Evolutionary conservation across 805 yeast genomes (phyloP), one percentile per base, ranked within the genome.

Genomic region (Peterozyma toletana): DNA sequence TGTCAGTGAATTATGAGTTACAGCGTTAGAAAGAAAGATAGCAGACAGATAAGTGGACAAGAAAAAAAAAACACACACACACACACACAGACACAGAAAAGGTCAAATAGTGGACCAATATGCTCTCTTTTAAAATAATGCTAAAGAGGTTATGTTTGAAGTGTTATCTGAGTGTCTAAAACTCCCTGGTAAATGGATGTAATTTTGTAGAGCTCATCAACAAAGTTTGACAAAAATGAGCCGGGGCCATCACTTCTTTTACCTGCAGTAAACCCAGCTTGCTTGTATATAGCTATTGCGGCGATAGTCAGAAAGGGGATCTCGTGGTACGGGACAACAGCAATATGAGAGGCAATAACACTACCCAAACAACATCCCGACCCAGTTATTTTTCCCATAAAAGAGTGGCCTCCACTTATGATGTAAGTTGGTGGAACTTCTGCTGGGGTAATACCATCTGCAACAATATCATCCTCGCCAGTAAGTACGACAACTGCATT

Each of bases 331-430:
- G 68, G 61, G 42, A 60, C 53, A 2, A 77, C 74, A 3, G 80
- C 80, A 2, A 78, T 57, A 46, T 66, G 71, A 1, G 85, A 67
- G 0, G 85, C 80, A 42, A 87, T 77, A 0, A 77, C 72, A 38
- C 89, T 78, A 1, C 95, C 95, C 34, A 88, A 62, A 0, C 91
- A 76, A 49, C 96, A 88, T 0, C 96, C 96, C 2, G 89, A 68
- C 0, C 95, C 96, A 0, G 96, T 87, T 5, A 87, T 74, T 10
- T 64, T 57, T 0, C 82, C 81, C 83, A 87, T 80, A 14, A 79
- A 51, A 16, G 62, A 61, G 50, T 77, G 71, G 1, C 93, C 88
- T 5, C 90, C 91, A 9, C 53, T 45, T 4, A 80, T 55, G 18
- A n/a, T 48, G 52, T 3, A 43, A 30, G 51, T 50, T 43, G 51